Percentiles rank a stretch among this genome's conserved stretches.
Evolutionary conservation across 2,329 filamentous ascomycete species (phyloP).

Genomic region (Microdochium bolleyi): DNA sequence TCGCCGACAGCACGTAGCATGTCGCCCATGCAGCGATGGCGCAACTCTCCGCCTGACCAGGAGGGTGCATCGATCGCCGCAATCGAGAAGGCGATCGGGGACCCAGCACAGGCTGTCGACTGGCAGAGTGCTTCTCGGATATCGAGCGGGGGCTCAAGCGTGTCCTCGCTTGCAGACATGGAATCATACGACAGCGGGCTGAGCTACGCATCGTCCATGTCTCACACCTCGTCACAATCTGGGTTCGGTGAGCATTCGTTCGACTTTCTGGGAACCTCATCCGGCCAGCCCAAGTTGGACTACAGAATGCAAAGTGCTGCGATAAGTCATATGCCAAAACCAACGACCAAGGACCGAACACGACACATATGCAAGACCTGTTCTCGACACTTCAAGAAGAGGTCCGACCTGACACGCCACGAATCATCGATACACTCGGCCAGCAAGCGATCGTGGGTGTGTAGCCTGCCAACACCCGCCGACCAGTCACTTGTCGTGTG

Average conservation of each 20-base stretch:
- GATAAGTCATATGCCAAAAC: too few relatives aligned
- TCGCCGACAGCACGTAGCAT: constrained; percentile 22
- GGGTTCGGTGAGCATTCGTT: background rate
- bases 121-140: background rate
- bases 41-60: constrained; percentile 33
- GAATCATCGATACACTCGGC: constrained; percentile 41
- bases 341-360: constrained; percentile 6
- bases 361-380: constrained; percentile 29
- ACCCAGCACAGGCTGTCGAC: background rate
- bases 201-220: background rate
- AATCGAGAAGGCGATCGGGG: constrained; percentile 25
- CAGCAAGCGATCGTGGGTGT: constrained; percentile 39
- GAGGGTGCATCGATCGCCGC: constrained; percentile 29
- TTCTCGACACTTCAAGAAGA: constrained; percentile 27
- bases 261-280: background rate
- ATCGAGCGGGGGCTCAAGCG: background rate
- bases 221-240: background rate
- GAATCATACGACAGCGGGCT: constrained; percentile 10
- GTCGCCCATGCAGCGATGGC: constrained; percentile 38
- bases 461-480: constrained; percentile 27
- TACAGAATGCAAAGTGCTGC: background rate
- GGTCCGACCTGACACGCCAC: constrained; percentile 35
- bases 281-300: background rate
- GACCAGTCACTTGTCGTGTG: constrained; percentile 36
- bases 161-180: background rate